Percentiles rank a stretch among this genome's conserved stretches.
phyloP scores from a whole-genome alignment of 495 filamentous ascomycete species.

The Hamigera avellanea region DNA sequence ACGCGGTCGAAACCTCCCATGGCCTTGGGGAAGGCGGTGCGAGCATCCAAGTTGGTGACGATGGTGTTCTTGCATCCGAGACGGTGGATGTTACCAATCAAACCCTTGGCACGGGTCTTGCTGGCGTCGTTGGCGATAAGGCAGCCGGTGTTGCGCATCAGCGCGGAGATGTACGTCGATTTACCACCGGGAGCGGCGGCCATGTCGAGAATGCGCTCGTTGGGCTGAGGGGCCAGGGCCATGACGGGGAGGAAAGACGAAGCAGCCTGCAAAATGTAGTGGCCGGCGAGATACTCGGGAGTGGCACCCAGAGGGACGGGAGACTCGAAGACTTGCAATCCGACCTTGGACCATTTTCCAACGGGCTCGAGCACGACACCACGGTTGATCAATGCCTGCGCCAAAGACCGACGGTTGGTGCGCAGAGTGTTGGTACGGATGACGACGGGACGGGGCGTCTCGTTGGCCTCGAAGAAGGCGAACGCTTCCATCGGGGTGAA shows the following conservation, averaged over 20 bases:
- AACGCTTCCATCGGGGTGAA: constrained; percentile 93
- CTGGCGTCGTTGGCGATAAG: constrained; percentile 96
- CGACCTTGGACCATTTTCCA: constrained; percentile 97
- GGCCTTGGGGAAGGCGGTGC: constrained; percentile 75
- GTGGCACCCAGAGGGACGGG: constrained; percentile 94
- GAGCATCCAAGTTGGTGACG: constrained; percentile 88
- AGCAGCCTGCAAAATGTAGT: constrained; percentile 96
- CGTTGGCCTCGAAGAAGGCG: constrained; percentile 97
- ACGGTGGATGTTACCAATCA: constrained; percentile 96
- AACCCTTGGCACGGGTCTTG: constrained; percentile 84
- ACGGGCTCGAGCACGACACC: constrained; percentile 94
- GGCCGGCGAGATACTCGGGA: constrained; percentile 90
- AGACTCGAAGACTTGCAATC: constrained; percentile 89
- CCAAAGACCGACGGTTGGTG: constrained; percentile 83
- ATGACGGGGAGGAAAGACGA: constrained; percentile 97
- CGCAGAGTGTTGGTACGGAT: constrained; percentile 90
- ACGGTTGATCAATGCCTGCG: constrained; percentile 91
- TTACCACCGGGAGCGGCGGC: constrained; percentile 96
- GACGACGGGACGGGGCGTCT: constrained; percentile 77
- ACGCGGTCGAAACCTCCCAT: constrained; percentile 91
- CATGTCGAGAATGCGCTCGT: constrained; percentile 89
- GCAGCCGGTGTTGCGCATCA: constrained; percentile 97
- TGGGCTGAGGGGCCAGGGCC: constrained; percentile 87
- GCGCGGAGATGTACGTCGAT: constrained; percentile 86
- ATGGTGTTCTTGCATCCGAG: constrained; percentile 87